Evolutionary conservation across 176 grass and related monocot species (phyloP).

Genomic region (Bolboschoenus planiculmis): DNA sequence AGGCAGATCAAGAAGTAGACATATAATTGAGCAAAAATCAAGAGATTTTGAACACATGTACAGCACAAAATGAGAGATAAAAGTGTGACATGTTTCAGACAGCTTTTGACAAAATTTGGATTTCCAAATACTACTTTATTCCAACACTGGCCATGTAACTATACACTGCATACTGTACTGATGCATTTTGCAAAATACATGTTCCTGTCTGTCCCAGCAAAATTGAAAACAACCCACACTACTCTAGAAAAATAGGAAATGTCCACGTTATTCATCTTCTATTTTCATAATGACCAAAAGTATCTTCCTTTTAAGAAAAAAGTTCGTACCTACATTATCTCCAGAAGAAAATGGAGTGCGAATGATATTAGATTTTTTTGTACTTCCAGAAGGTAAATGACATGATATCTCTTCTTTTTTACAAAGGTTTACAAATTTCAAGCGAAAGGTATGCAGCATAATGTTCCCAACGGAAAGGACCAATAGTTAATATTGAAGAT

Average conservation of each 20-base stretch:
- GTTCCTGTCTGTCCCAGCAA: background rate
- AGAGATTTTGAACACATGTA: background rate
- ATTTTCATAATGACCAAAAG: background rate
- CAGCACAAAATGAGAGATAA: background rate
- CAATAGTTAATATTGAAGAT: conserved; percentile 1
- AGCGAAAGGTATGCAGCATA: background rate
- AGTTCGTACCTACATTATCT: background rate
- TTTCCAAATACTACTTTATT: background rate
- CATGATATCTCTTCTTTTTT: background rate
- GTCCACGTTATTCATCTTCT: background rate
- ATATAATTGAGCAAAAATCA: background rate
- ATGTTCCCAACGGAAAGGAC: background rate
- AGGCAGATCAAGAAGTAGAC: background rate
- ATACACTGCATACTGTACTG: background rate
- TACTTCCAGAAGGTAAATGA: background rate
- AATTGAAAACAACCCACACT: background rate
- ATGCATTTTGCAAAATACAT: background rate
- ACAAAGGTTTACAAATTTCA: background rate
- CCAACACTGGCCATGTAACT: background rate
- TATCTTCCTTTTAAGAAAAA: background rate
- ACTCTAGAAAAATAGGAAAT: background rate
- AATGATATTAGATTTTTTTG: background rate
- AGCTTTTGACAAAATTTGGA: background rate
- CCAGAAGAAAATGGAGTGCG: background rate
- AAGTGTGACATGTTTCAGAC: background rate